phyloP scores from a whole-genome alignment of 768 basidiomycete genomes.

The Naganishia vishniacii region DNA sequence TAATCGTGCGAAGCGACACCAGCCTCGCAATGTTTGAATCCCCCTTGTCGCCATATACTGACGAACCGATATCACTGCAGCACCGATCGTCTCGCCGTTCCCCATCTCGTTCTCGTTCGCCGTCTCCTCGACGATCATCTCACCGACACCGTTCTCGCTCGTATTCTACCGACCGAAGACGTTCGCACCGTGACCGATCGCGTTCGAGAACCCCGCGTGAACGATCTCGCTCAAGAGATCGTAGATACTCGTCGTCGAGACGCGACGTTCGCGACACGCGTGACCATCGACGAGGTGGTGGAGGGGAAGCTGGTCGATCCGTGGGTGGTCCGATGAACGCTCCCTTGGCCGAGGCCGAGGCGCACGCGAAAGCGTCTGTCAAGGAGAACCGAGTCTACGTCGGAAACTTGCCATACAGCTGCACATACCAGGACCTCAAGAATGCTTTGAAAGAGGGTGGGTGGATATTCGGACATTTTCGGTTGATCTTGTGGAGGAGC shows the following conservation, averaged over 20 bases:
- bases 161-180: conserved; percentile 49
- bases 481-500: conserved; percentile 34
- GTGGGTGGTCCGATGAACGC: conserved; percentile 46
- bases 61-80: conserved; percentile 34
- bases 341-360: conserved; percentile 76
- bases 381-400: conserved; percentile 97
- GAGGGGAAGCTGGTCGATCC: conserved; percentile 23
- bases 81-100: conserved; percentile 56
- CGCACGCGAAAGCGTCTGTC: conserved; percentile 93
- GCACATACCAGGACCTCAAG: conserved; percentile 97
- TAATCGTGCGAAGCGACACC: neutral
- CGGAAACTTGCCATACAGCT: conserved; percentile 97
- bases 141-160: conserved; percentile 55
- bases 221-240: conserved; percentile 23
- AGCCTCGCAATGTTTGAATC: neutral
- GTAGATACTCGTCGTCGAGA: conserved; percentile 24
- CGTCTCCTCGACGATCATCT: conserved; percentile 37
- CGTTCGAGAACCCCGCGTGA: conserved; percentile 44
- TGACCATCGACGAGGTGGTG: conserved; percentile 26
- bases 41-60: conserved; percentile 26
- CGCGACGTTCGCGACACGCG: conserved; percentile 28
- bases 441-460: conserved; percentile 99
- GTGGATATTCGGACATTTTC: conserved; percentile 61
- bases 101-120: conserved; percentile 48
- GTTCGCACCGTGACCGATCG: conserved; percentile 47